Evolutionary conservation across 225 moss, liverwort and hornwort genomes (phyloP), one percentile per base, ranked within the genome.

Genomic region (Sphagnum contortum): DNA sequence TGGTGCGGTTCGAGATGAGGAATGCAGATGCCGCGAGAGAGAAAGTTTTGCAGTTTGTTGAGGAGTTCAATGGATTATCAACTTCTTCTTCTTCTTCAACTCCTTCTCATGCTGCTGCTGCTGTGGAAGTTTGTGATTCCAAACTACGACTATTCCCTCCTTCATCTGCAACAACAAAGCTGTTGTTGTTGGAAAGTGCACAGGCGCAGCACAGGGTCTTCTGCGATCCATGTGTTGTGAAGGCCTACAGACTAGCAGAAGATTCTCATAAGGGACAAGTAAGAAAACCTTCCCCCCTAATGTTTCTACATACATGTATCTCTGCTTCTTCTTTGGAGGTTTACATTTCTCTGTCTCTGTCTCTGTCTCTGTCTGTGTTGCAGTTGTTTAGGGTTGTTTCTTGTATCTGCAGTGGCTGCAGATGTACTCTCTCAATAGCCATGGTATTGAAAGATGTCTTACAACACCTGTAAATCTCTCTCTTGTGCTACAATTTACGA

Each of bases 1-100:
- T 29, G 29, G 76, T 81, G 49, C 85, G 92, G 44, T 86, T 86
- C 44, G 87, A 93, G 63, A 74, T 88, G 12, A 79, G 79, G 6
- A 76, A 67, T 46, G 71, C 79, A 8, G 29, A 29, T 29, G 29
- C 29, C 29, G 29, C 29, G 29, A 29, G 29, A 29, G 29, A 29
- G 29, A 29, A 29, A 29, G 29, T 29, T 29, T 29, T 29, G 29
- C 29, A 29, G 29, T 29, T 29, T 29, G 29, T 29, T 29, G 74
- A 72, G 3, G 67, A 66, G 12, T 60, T 68, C 6, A 44, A 68
- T 49, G 69, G 68, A 73, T 48, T 66, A 71, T 11, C 29, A 29
- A 29, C 29, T 29, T 29, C 12, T 62, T 29, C 12, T 62, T 29
- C 52, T 5, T 9, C 9, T 6, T 52, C 52, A 5, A 9, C 6